Conservation (phyloP, 176 grass and related monocot genomes). For the Aegilops longissima region DNA sequence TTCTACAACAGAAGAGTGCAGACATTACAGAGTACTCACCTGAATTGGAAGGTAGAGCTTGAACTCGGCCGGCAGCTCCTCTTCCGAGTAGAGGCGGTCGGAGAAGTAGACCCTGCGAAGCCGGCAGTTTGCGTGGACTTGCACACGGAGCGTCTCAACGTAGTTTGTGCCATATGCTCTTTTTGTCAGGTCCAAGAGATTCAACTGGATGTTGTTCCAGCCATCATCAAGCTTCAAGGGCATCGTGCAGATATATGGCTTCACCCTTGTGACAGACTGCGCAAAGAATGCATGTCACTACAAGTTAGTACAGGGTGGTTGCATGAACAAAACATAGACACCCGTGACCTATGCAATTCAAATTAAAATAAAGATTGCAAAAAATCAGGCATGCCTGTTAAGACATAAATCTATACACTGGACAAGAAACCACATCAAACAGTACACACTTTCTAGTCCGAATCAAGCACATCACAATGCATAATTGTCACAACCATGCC, state of each 20-base stretch:
- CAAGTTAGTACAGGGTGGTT: neutral
- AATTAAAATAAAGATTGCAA: neutral
- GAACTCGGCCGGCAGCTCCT: slow-evolving; percentile 80
- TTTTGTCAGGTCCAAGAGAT: slow-evolving; percentile 78
- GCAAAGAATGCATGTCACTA: neutral
- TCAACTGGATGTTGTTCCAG: slow-evolving; percentile 94
- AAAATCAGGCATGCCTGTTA: neutral
- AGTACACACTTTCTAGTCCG: neutral
- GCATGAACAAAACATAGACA: neutral
- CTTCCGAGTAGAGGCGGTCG: slow-evolving; percentile 86
- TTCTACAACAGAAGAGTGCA: neutral
- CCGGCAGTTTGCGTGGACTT: slow-evolving; percentile 92
- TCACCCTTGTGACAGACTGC: slow-evolving; percentile 79
- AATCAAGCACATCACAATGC: neutral
- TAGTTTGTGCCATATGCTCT: slow-evolving; percentile 91
- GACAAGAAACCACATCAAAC: neutral
- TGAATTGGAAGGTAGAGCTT: slow-evolving; percentile 94
- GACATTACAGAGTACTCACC: slow-evolving; percentile 29
- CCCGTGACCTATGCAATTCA: neutral
- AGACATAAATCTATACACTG: neutral
- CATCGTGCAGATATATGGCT: slow-evolving; percentile 98
- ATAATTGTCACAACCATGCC: neutral
- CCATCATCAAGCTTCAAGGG: slow-evolving; percentile 73
- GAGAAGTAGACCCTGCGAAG: slow-evolving; percentile 84
- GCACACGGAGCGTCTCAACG: slow-evolving; percentile 82